Percentiles rank a stretch among this genome's conserved stretches.
phyloP scores from a whole-genome alignment of 257 asterid species.

The Ocimum tenuiflorum region DNA sequence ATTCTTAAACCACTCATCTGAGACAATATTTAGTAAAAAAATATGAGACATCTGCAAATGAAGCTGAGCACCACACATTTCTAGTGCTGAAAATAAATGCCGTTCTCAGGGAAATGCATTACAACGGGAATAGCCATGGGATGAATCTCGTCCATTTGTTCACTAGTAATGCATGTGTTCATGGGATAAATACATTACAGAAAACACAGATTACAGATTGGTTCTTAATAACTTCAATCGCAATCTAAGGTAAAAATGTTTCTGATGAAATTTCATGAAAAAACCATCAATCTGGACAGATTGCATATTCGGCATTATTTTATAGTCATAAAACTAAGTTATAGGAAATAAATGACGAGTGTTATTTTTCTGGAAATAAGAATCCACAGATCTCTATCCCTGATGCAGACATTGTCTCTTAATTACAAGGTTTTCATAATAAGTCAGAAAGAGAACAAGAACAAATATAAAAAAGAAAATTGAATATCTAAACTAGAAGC shows the following conservation, averaged over 20 bases:
- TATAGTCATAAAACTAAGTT: too few species aligned
- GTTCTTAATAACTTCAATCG: not conserved
- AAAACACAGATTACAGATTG: not conserved
- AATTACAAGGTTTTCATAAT: too few species aligned
- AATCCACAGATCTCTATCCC: too few species aligned
- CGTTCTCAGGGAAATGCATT: not conserved
- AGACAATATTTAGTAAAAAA: constrained; percentile 16
- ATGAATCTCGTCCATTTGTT: not conserved
- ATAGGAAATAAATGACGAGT: too few species aligned
- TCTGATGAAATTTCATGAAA: too few species aligned
- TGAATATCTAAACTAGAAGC: too few species aligned
- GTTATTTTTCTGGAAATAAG: too few species aligned
- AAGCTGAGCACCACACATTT: not conserved
- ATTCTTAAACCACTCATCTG: constrained; percentile 97
- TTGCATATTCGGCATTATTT: too few species aligned
- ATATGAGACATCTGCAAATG: not conserved
- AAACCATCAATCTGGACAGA: too few species aligned
- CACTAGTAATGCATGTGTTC: not conserved
- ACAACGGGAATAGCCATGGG: not conserved
- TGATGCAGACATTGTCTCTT: too few species aligned
- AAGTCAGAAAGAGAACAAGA: too few species aligned
- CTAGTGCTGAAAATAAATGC: not conserved
- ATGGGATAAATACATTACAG: not conserved
- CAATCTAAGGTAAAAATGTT: not conserved
- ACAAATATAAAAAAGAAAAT: too few species aligned